These are phyloP conservation scores for Cyanidiococcus yangmingshanensis DNA, from an alignment of 23 red algal genomes.

Conservation along the genomic window DNA sequence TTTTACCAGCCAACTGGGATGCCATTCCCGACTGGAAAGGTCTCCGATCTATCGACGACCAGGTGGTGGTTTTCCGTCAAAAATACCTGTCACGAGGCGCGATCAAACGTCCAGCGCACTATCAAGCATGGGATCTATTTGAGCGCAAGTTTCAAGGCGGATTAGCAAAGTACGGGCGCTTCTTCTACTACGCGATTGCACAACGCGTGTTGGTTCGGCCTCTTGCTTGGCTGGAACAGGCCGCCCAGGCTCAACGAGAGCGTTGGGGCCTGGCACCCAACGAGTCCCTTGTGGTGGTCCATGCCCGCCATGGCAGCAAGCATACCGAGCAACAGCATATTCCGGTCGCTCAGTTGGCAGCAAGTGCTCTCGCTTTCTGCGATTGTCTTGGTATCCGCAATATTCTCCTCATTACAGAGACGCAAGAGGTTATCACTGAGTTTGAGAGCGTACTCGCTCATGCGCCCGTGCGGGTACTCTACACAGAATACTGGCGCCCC, in stretches of 20 bases:
- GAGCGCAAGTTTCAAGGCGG: background rate
- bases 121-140: background rate
- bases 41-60: background rate
- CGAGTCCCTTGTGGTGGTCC: slow-evolving; percentile 1
- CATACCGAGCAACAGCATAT: slow-evolving; percentile 13
- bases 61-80: slow-evolving; percentile 16
- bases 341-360: background rate
- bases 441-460: background rate
- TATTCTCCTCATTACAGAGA: background rate
- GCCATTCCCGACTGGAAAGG: slow-evolving; percentile 11
- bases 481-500: slow-evolving; percentile 4
- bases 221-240: background rate
- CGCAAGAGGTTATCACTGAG: background rate
- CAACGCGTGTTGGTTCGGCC: slow-evolving; percentile 8
- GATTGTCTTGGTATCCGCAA: slow-evolving; percentile 1
- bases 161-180: background rate
- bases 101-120: background rate
- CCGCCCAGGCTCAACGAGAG: slow-evolving; percentile 1
- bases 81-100: background rate
- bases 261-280: background rate
- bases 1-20: background rate
- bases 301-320: slow-evolving; percentile 15
- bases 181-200: slow-evolving; percentile 16
- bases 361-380: slow-evolving; percentile 1
- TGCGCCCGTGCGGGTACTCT: background rate